Percentiles rank a stretch among this genome's conserved stretches.
Conservation (phyloP, 148 eudicot genomes). For the Chenopodium suecicum region DNA sequence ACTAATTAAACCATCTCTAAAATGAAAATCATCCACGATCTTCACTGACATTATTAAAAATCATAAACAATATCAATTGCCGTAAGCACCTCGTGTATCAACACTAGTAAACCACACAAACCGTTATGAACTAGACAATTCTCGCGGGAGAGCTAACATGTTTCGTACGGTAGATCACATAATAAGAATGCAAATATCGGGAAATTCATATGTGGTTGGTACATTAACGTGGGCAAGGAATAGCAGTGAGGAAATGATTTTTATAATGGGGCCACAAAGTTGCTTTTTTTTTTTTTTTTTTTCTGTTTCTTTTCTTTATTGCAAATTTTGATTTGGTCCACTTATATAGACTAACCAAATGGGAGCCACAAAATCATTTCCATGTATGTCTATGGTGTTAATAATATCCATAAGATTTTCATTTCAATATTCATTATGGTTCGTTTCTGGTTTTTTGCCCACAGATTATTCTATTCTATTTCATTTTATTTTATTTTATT, state of each 20-base stretch:
- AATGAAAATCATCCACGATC: too few relatives aligned
- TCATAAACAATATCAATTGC: too few relatives aligned
- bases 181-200: too few relatives aligned
- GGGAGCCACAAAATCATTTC: conserved; percentile 34
- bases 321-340: conserved; percentile 20
- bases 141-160: too few relatives aligned
- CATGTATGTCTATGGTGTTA: conserved; percentile 8
- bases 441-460: not conserved
- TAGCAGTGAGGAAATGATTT: not conserved
- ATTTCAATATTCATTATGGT: not conserved
- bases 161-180: too few relatives aligned
- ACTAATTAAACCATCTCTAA: too few relatives aligned
- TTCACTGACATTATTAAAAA: too few relatives aligned
- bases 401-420: not conserved
- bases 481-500: not conserved
- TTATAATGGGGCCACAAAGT: conserved; percentile 3
- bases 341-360: conserved; percentile 14
- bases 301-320: not conserved
- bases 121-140: too few relatives aligned
- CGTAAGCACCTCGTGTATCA: too few relatives aligned
- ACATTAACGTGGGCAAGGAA: too few relatives aligned
- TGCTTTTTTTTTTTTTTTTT: not conserved
- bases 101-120: too few relatives aligned
- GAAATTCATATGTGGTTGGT: too few relatives aligned
- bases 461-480: not conserved